Conservation (phyloP, 257 asterid species). For the Nicotiana obtusifolia region DNA sequence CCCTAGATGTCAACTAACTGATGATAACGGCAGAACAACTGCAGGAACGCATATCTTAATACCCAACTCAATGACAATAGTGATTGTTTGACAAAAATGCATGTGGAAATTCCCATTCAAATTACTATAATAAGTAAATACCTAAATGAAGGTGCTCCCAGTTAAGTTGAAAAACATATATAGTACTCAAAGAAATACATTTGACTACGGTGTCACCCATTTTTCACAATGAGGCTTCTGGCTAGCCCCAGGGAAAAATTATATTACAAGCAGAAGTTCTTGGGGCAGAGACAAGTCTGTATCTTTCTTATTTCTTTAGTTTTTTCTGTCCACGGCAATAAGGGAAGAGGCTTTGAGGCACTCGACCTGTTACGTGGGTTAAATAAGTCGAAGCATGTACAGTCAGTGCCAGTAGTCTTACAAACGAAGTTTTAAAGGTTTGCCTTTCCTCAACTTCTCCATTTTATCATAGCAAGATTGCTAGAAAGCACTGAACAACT, state of each 20-base stretch:
- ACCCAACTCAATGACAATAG: background rate
- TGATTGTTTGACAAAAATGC: background rate
- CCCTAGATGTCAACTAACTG: background rate
- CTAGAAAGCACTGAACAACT: background rate
- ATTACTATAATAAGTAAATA: conserved; percentile 4
- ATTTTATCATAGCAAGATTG: background rate
- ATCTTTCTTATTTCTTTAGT: background rate
- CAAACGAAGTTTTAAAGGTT: background rate
- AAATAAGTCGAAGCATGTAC: background rate
- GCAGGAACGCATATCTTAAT: background rate
- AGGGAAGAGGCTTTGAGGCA: background rate
- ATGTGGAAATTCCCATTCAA: background rate
- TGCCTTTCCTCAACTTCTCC: background rate
- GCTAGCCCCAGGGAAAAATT: no score
- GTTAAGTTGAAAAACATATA: background rate
- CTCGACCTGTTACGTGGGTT: background rate
- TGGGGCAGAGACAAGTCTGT: no score
- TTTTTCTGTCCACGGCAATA: background rate
- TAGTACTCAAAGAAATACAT: background rate
- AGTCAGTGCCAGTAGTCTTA: background rate
- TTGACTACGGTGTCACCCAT: background rate
- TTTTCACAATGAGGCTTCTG: background rate
- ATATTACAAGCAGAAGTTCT: no score
- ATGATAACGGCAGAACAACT: background rate
- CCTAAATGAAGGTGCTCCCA: background rate